Base-by-base conservation (phyloP, 352 stramenopile genomes). In the Blastocystis sp. region DNA sequence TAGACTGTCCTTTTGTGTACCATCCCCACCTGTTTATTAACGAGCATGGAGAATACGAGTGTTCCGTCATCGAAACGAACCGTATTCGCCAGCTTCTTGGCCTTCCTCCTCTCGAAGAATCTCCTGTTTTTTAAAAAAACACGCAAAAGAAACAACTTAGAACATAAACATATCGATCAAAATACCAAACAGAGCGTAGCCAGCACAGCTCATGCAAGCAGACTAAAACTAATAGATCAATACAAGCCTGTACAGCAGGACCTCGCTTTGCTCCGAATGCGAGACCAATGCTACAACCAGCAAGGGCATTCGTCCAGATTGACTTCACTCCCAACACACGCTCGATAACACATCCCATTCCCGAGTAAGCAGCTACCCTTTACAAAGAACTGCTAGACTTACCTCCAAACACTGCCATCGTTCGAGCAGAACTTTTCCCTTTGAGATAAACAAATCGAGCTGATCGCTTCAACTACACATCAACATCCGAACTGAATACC, bases 101-200 rank as follows among this genome's bases (percentile, higher is more conserved):
- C 24, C 50, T 81, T 7, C 26, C 26, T 66, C 70, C 70, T 9
- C 50, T 81, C 24, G 70, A 81, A 41, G 30, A 39, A 78, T 34
- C 16, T 41, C 3, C 30, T 78, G 13, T 16, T 78, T n/a, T 34
- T 37, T 55, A 37, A 78, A 78, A 78, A 56, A 20, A 78, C 20
- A 39, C 43, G 39, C 66, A 62, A 78, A 45, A 78, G n/a, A 81
- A 50, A n/a, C 5, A 11, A 79, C 34, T 47, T 81, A 81, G 41
- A 64, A 64, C 16, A 81, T 62, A 65, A 81, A 81, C 70, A 81
- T 81, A 81, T 81, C 70, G 70, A 81, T 81, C 9, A 81, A 45
- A n/a, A 81, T 63, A 50, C 70, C 70, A 81, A 81, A 81, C 20
- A 53, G 45, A 62, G 70, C 70, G 65, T 65, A 81, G 30, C 70